Evolutionary conservation across 306 rosid genomes (phyloP).

Genomic region (Psophocarpus tetragonolobus): DNA sequence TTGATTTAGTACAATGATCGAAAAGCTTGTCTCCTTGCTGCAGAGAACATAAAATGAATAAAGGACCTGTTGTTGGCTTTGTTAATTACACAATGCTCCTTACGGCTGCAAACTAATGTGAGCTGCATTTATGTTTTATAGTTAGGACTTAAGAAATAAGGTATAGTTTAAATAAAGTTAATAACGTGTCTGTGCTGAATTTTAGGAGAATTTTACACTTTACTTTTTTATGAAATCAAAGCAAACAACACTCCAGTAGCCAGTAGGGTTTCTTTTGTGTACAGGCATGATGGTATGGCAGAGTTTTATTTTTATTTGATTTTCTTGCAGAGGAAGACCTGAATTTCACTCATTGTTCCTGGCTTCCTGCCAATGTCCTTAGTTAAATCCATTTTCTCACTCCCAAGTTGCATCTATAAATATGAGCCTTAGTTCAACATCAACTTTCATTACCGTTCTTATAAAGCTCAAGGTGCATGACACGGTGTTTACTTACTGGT

Average conservation of each 20-base stretch:
- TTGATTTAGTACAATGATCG: conserved; percentile 16
- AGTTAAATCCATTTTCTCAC: neutral
- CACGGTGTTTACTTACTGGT: conserved; percentile 32
- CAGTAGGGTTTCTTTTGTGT: conserved; percentile 44
- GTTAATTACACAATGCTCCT: neutral
- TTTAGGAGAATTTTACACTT: neutral
- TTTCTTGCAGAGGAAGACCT: conserved; percentile 23
- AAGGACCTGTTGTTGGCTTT: conserved; percentile 35
- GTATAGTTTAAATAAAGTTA: neutral
- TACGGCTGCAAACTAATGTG: neutral
- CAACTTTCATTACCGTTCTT: conserved; percentile 27
- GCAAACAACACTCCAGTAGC: conserved; percentile 49
- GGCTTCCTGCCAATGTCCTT: conserved; percentile 22
- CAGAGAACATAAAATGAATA: conserved; percentile 39
- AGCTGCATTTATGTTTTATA: neutral
- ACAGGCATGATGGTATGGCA: conserved; percentile 42
- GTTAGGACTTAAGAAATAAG: neutral
- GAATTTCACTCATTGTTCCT: conserved; percentile 41
- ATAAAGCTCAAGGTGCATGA: conserved; percentile 7
- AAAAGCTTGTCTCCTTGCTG: conserved; percentile 38
- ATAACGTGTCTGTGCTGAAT: neutral
- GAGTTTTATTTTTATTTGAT: neutral
- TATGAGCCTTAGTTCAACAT: conserved; percentile 37
- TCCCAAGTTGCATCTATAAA: conserved; percentile 47
- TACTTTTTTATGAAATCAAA: conserved; percentile 39